Percentiles rank a stretch among this genome's conserved stretches.
phyloP scores from a whole-genome alignment of 1,139 yeast species.

The Lodderomyces margitis region DNA sequence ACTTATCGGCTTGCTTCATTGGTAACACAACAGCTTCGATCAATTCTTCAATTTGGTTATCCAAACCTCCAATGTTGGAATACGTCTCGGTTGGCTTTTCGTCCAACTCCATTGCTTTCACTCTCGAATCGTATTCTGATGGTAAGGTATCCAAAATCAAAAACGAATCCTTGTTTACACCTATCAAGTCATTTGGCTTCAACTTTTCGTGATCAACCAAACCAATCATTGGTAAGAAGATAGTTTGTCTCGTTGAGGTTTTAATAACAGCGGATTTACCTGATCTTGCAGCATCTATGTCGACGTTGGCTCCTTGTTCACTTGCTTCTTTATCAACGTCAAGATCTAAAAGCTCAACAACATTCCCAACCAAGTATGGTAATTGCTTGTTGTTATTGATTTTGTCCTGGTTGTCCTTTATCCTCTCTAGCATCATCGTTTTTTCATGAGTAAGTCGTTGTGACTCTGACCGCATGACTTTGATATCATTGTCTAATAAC shows the following conservation, averaged over 20 bases:
- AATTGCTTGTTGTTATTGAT: constrained; percentile 93
- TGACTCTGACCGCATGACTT: constrained; percentile 89
- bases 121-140: constrained; percentile 95
- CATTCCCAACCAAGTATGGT: constrained; percentile 97
- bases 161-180: constrained; percentile 96
- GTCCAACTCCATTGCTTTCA: constrained; percentile 98
- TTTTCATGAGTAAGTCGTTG: constrained; percentile 91
- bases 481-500: constrained; percentile 90
- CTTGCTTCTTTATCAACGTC: constrained; percentile 83
- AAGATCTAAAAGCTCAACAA: constrained; percentile 88
- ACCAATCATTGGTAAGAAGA: constrained; percentile 93
- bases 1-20: constrained; percentile 97
- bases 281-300: constrained; percentile 83
- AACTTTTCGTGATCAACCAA: constrained; percentile 83
- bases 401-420: constrained; percentile 94
- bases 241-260: constrained; percentile 96
- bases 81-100: constrained; percentile 97
- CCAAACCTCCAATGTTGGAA: constrained; percentile 96
- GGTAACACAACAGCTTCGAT: constrained; percentile 98
- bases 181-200: constrained; percentile 95
- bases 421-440: constrained; percentile 87
- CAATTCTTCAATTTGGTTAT: constrained; percentile 95
- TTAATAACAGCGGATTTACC: constrained; percentile 99
- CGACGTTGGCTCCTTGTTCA: constrained; percentile 95
- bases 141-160: constrained; percentile 92